Base-by-base conservation (phyloP, 1,284 basidiomycete species). In the Trichosporon faecale region DNA sequence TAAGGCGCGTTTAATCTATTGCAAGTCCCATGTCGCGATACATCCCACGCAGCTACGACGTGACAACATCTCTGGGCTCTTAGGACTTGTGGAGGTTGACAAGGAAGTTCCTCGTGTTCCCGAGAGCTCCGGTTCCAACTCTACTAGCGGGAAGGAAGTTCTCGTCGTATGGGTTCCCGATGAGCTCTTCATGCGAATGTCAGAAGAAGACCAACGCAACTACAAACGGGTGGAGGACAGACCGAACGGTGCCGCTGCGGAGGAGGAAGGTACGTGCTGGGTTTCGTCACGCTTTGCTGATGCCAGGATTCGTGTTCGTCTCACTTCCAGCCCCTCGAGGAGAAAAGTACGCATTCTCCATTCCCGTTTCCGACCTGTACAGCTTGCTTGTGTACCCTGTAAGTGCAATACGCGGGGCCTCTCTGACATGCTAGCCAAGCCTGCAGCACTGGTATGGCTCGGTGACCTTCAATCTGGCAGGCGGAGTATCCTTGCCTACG, bases 61-160 rank as follows among this genome's bases (percentile, higher is more conserved):
- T 76, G 95, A 98, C 84, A 97, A 98, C 82, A 92, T 98, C 33
- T 89, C 94, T 3, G 96, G 96, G 3, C 97, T 95, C 80, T 88
- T 94, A 6, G 90, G 91, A 14, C 87, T 98, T 70, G 94, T 97
- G 16, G 93, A 84, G 70, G 78, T 81, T 0, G 76, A 78, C 91
- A 84, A 63, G 9, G 66, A 71, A 4, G 68, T 68, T 21, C 69
- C 72, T 0, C 69, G 44, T 14, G 66, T 66, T 9, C 72, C 72
- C 0, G 66, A 70, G 4, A 61, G 57, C 12, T 40, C 66, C 0
- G 65, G 64, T 52, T 61, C 67, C 57, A 61, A 61, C 29, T 61
- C 57, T 12, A 21, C 57, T 7, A 61, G 57, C 6, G 68, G 70
- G 40, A 79, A 77, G 66, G 77, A 79, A 70, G 64, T 78, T 3